Conservation (phyloP, 768 basidiomycete species). For the Kwoniella botswanensis region DNA sequence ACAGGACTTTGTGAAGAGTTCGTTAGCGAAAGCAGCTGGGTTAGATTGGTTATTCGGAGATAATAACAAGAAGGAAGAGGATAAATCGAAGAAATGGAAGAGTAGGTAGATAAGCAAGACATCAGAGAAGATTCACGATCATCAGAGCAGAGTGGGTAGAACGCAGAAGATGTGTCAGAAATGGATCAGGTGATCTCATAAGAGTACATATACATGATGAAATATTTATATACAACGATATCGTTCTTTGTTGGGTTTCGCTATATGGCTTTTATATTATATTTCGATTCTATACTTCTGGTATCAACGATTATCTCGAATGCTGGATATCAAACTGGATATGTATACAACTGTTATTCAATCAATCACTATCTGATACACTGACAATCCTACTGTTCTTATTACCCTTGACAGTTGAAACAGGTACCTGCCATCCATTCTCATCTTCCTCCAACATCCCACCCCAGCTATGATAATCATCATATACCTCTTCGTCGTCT, state of each 20-base stretch:
- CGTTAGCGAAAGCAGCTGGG: constrained; percentile 35
- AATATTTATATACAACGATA: background rate
- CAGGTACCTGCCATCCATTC: constrained; percentile 1
- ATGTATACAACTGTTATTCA: background rate
- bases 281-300: background rate
- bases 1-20: constrained; percentile 41
- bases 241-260: background rate
- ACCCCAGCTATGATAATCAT: background rate
- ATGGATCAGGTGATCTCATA: background rate
- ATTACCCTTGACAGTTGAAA: background rate
- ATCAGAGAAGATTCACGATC: background rate
- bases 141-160: too few species aligned
- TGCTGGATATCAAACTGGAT: background rate
- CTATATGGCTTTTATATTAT: background rate
- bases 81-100: constrained; percentile 16
- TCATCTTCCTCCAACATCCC: background rate
- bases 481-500: background rate
- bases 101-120: constrained; percentile 1
- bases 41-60: constrained; percentile 33
- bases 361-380: constrained; percentile 8
- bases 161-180: too few species aligned
- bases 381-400: background rate
- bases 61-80: constrained; percentile 8
- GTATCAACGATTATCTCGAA: background rate
- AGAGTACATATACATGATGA: background rate